A percentile compares a stretch with the other conserved stretches of the same genome.
phyloP scores from a whole-genome alignment of 176 grass and related monocot genomes.

The Hordeum marinum region DNA sequence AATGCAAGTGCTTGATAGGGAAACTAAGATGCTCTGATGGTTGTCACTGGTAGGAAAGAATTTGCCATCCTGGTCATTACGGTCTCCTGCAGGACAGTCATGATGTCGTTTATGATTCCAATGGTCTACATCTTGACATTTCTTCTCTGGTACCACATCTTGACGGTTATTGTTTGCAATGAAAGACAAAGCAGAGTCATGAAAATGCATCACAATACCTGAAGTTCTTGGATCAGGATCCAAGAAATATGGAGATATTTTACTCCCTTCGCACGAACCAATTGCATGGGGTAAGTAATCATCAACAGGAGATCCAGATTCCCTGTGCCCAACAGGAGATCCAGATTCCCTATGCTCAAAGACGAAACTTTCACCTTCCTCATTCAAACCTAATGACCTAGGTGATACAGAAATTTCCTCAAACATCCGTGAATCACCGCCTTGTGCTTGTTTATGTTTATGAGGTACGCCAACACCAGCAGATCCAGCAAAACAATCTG shows the following conservation, averaged over 20 bases:
- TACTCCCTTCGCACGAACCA: constrained; percentile 16
- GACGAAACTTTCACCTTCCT: constrained; percentile 2
- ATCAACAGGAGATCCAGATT: constrained; percentile 20
- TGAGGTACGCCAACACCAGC: neutral
- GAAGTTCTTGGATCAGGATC: constrained; percentile 16
- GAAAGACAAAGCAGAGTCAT: constrained; percentile 6
- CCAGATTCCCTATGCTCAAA: constrained; percentile 15
- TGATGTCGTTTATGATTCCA: constrained; percentile 4
- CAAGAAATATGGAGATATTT: constrained; percentile 16
- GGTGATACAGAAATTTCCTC: constrained; percentile 21
- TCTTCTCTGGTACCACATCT: constrained; percentile 14
- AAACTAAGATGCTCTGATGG: constrained; percentile 89
- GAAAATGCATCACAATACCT: constrained; percentile 22
- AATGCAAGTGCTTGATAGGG: constrained; percentile 72
- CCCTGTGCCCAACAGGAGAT: constrained; percentile 12
- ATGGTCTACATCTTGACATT: constrained; percentile 26
- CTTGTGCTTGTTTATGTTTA: constrained; percentile 15
- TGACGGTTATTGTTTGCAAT: constrained; percentile 9
- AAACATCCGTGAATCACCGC: constrained; percentile 12
- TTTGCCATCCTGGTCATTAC: constrained; percentile 32
- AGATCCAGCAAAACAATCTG: neutral
- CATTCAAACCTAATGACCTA: constrained; percentile 32
- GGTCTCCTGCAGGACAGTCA: constrained; percentile 33
- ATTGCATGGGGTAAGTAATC: constrained; percentile 10
- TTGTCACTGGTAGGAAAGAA: constrained; percentile 56